A percentile compares a stretch with the other conserved stretches of the same genome.
Conservation (phyloP, 2,329 filamentous ascomycete species). For the Colletotrichum sp. region DNA sequence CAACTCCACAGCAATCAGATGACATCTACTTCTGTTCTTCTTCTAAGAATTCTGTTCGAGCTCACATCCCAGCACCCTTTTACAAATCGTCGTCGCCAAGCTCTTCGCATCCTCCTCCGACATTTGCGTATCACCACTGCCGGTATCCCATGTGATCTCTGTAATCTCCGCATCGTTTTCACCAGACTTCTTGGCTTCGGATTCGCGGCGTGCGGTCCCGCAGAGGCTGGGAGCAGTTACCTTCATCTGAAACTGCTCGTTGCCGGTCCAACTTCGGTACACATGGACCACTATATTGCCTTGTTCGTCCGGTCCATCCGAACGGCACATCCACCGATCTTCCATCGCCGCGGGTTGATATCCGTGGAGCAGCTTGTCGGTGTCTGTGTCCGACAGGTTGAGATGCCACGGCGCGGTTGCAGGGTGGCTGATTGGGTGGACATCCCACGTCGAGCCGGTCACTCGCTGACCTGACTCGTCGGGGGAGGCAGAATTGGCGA, state of each 20-base stretch:
- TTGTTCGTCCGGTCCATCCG: neutral
- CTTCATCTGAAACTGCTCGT: neutral
- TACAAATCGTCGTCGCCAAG: neutral
- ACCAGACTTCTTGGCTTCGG: neutral
- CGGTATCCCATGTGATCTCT: neutral
- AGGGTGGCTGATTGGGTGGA: neutral
- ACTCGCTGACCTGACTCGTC: neutral
- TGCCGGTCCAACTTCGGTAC: constrained; percentile 3
- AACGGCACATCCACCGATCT: constrained; percentile 7
- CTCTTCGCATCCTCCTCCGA: neutral
- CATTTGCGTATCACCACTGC: neutral
- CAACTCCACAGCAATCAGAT: neutral
- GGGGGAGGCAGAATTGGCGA: neutral
- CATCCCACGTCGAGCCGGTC: neutral
- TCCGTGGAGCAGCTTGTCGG: neutral
- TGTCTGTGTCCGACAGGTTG: neutral
- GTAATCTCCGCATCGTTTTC: neutral
- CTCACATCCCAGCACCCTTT: neutral
- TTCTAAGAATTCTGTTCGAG: neutral
- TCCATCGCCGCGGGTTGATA: constrained; percentile 8
- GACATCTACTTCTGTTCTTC: neutral
- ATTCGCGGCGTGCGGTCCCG: neutral
- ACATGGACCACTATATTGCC: neutral
- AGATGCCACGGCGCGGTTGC: neutral
- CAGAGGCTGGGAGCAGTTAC: neutral